A percentile compares a stretch with the other conserved stretches of the same genome.
Evolutionary conservation across 345 rosid genomes (phyloP).

Genomic region (Odontarrhena argentea): DNA sequence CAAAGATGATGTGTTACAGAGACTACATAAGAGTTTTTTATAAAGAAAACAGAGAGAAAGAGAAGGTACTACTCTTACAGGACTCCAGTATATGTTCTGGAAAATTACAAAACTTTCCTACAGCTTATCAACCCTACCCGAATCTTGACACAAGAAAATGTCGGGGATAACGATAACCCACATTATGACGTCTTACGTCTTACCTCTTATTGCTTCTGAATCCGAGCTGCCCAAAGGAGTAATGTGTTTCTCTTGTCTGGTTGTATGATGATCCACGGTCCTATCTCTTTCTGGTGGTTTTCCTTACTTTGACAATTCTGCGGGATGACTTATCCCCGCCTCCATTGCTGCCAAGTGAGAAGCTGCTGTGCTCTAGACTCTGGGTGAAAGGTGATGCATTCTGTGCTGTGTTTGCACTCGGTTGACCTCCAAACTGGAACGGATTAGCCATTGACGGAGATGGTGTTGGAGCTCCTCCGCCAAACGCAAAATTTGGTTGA

Average conservation of each 20-base stretch:
- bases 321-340: conserved; percentile 74
- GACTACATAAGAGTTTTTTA: conserved; percentile 12
- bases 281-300: conserved; percentile 53
- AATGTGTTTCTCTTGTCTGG: conserved; percentile 19
- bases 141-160: conserved; percentile 14
- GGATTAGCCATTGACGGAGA: conserved; percentile 51
- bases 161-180: not conserved
- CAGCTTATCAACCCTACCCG: conserved; percentile 31
- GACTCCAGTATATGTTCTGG: conserved; percentile 16
- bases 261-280: conserved; percentile 6
- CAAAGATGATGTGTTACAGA: conserved; percentile 10
- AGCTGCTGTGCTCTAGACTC: conserved; percentile 70
- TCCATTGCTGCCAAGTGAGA: conserved; percentile 77
- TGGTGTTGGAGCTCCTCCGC: conserved; percentile 38
- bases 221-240: conserved; percentile 16
- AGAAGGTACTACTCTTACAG: conserved; percentile 30
- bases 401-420: conserved; percentile 44
- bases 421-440: conserved; percentile 75
- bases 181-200: conserved; percentile 15
- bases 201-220: not conserved
- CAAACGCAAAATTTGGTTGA: conserved; percentile 45
- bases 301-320: conserved; percentile 52
- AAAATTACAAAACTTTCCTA: conserved; percentile 45
- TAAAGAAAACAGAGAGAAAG: conserved; percentile 18
- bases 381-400: conserved; percentile 61